Base-by-base conservation (phyloP, 2,329 filamentous ascomycete genomes). In the Hypoxylon sp. region DNA sequence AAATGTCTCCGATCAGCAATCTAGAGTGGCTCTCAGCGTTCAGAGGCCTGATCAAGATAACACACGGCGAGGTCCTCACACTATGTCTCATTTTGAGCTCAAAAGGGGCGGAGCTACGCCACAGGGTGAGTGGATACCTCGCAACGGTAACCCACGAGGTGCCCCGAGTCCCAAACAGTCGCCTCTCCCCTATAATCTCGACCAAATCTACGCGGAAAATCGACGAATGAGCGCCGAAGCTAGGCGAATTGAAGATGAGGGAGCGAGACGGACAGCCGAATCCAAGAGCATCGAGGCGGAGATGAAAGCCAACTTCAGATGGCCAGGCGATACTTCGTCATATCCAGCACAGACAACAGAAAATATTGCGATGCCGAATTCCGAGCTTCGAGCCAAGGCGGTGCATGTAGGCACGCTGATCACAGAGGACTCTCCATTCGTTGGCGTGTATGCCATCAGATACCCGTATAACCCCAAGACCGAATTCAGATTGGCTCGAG, bases 391-490 rank as follows among this genome's bases (percentile, higher is more conserved):
- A 43, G 62, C 60, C 2, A 17, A 46, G 23, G 63, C 66, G 7
- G 19, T 71, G 19, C 60, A 67, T 34, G 21, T 71, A 5, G 68
- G 65, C n/a, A 56, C n/a, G 11, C 53, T 49, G 2, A 23, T 10
- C 10, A 14, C 25, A 4, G n/a, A 34, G 14, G 2, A 10, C 6
- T 25, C 11, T 0, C 6, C 9, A 1, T 10, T 46, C 13, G 0
- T 34, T 11, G 56, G 64, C 21, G 68, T 62, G 19, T 70, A 59
- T 43, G 68, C 62, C 13, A 17, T 68, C 9, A 36, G 34, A 9
- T 41, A 13, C 13, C 11, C 3, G 4, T n/a, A 14, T 5, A 21
- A 28, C 36, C 25, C 19, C 1, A 13, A n/a, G 7, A 51, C 60
- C 25, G 53, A 68, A 43, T 70, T 60, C 17, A 34, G 56, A 13